phyloP scores from a whole-genome alignment of 1,139 yeast genomes.

The Suhomyces chickasaworum region DNA sequence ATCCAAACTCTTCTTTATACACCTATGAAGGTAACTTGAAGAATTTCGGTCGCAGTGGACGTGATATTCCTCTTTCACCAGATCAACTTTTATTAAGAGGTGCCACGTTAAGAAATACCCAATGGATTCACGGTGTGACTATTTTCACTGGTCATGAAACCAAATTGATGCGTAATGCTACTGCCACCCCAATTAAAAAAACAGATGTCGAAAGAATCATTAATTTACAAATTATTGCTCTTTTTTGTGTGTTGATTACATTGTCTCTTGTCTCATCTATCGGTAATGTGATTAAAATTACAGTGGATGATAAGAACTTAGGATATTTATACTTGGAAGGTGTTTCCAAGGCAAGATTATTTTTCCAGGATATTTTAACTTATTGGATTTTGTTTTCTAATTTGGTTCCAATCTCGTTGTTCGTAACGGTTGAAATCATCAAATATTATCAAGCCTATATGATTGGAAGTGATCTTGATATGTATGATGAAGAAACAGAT shows the following conservation, averaged over 20 bases:
- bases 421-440: constrained; percentile 93
- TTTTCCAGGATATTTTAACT: constrained; percentile 85
- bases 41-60: constrained; percentile 49
- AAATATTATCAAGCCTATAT: constrained; percentile 93
- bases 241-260: constrained; percentile 76
- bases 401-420: constrained; percentile 90
- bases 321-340: constrained; percentile 71
- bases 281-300: constrained; percentile 80
- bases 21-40: constrained; percentile 89
- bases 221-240: constrained; percentile 84
- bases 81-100: constrained; percentile 93
- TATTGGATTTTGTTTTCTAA: constrained; percentile 96
- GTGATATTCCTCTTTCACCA: constrained; percentile 71
- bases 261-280: constrained; percentile 79
- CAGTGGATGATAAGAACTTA: constrained; percentile 54
- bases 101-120: constrained; percentile 91
- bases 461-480: constrained; percentile 91
- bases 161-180: constrained; percentile 96
- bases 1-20: constrained; percentile 90
- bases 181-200: constrained; percentile 95
- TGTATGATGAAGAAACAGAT: constrained; percentile 84
- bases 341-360: constrained; percentile 65
- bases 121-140: constrained; percentile 92
- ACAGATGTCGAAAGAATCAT: constrained; percentile 97
- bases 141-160: constrained; percentile 98